Percentiles rank a stretch among this genome's conserved stretches.
Conservation (phyloP, 2,329 filamentous ascomycete species). For the Fusarium ambrosium region DNA sequence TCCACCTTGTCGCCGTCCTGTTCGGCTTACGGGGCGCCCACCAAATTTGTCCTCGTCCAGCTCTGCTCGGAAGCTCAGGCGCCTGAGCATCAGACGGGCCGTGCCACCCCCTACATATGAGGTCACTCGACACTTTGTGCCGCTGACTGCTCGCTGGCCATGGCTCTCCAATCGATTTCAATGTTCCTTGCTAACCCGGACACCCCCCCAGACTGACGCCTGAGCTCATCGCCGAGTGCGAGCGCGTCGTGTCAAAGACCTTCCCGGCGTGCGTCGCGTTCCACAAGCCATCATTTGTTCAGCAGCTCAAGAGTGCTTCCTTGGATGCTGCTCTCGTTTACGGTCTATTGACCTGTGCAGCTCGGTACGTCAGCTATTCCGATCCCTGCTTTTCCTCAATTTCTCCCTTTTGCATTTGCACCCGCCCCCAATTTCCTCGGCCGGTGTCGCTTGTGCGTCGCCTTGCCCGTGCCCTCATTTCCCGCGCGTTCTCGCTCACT, state of each 20-base stretch:
- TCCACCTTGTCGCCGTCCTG: constrained; percentile 42
- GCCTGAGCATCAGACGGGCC: constrained; percentile 43
- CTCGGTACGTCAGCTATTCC: constrained; percentile 62
- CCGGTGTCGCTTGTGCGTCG: constrained; percentile 17
- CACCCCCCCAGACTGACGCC: constrained; percentile 61
- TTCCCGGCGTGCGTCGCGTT: constrained; percentile 73
- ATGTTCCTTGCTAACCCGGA: constrained; percentile 42
- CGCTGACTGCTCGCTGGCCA: constrained; percentile 8
- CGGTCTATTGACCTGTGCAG: constrained; percentile 69
- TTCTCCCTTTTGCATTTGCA: constrained; percentile 35
- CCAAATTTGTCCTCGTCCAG: constrained; percentile 34
- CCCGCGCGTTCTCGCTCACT: constrained; percentile 33
- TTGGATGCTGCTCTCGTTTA: constrained; percentile 70
- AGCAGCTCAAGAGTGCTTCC: constrained; percentile 69
- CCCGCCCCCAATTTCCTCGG: constrained; percentile 20
- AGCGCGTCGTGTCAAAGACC: constrained; percentile 72
- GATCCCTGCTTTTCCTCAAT: constrained; percentile 32
- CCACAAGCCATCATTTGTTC: constrained; percentile 72
- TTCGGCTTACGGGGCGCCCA: constrained; percentile 41
- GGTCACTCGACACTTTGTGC: constrained; percentile 18
- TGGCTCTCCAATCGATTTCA: constrained; percentile 8
- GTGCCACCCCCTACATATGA: constrained; percentile 37
- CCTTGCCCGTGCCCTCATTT: constrained; percentile 38
- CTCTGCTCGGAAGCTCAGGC: constrained; percentile 16
- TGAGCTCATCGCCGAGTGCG: constrained; percentile 70